Conservation (phyloP, 257 asterid species). For the Gardenia jasminoides region DNA sequence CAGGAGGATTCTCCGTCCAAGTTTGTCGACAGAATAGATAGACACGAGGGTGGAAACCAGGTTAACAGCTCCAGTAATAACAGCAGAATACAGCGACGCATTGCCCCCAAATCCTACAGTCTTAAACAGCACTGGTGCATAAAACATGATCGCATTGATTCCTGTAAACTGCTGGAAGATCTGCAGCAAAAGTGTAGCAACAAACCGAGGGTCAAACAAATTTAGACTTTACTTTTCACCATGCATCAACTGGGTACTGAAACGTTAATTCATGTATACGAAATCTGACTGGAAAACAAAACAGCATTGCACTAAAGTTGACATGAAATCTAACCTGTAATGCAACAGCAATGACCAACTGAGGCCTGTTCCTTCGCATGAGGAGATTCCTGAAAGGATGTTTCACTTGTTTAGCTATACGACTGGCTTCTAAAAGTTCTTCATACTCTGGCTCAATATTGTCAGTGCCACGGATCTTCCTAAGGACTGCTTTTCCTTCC, state of each 20-base stretch:
- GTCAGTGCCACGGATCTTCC: slow-evolving; percentile 69
- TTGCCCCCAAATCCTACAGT: slow-evolving; percentile 76
- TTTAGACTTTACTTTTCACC: neutral
- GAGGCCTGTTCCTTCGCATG: slow-evolving; percentile 76
- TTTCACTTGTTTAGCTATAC: slow-evolving; percentile 70
- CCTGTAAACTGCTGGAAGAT: slow-evolving; percentile 86
- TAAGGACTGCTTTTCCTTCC: slow-evolving; percentile 67
- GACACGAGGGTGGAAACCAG: slow-evolving; percentile 78
- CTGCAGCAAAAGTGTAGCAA: slow-evolving; percentile 25
- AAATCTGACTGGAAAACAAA: too few relatives aligned
- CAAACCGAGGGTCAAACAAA: neutral
- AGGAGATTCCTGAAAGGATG: slow-evolving; percentile 88
- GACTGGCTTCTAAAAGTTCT: slow-evolving; percentile 84
- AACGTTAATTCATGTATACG: too few relatives aligned
- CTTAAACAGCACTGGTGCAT: slow-evolving; percentile 72
- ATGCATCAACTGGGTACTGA: too few relatives aligned
- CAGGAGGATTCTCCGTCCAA: slow-evolving; percentile 60
- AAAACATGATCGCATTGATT: slow-evolving; percentile 90
- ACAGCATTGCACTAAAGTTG: too few relatives aligned
- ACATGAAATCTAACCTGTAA: slow-evolving; percentile 47
- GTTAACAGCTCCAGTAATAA: slow-evolving; percentile 81
- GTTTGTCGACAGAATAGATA: slow-evolving; percentile 73
- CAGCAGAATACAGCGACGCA: slow-evolving; percentile 75
- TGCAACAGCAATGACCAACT: slow-evolving; percentile 60
- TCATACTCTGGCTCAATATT: slow-evolving; percentile 75